Conservation (phyloP, 139 green algal genomes). For the Parachlorella kessleri region DNA sequence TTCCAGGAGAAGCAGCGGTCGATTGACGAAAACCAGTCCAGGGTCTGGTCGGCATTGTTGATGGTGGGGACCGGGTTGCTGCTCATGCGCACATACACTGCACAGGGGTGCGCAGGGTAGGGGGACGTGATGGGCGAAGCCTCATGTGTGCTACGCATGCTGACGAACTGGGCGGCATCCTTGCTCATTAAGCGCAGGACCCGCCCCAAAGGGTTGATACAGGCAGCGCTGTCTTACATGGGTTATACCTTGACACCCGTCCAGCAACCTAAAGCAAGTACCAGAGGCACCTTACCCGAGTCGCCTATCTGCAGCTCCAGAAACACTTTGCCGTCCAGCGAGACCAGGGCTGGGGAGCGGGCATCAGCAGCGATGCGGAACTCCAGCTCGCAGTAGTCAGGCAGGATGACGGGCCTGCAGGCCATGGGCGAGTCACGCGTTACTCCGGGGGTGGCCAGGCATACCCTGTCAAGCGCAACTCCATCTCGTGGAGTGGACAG, state of each 20-base stretch:
- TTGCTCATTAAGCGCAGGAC: too few relatives aligned
- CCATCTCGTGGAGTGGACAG: too few relatives aligned
- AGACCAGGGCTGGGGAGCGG: constrained; percentile 87
- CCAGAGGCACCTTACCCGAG: too few relatives aligned
- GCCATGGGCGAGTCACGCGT: too few relatives aligned
- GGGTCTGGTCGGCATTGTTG: constrained; percentile 90
- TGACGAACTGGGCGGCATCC: too few relatives aligned
- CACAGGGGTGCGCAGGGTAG: not conserved
- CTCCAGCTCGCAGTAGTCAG: constrained; percentile 89
- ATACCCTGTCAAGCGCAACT: too few relatives aligned
- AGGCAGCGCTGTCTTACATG: too few relatives aligned
- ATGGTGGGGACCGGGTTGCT: constrained; percentile 96
- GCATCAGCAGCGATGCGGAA: constrained; percentile 80
- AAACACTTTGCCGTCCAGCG: constrained; percentile 91
- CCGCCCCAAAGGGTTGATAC: too few relatives aligned
- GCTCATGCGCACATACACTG: constrained; percentile 77
- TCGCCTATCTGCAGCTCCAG: constrained; percentile 82
- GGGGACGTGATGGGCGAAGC: too few relatives aligned
- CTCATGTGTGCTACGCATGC: not conserved
- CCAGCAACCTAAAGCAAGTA: too few relatives aligned
- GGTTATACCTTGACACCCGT: too few relatives aligned
- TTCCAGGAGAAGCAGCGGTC: constrained; percentile 65
- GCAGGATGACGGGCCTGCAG: constrained; percentile 94
- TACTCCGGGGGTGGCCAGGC: too few relatives aligned
- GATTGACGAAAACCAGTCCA: constrained; percentile 93